A percentile compares a stretch with the other conserved stretches of the same genome.
These are phyloP conservation scores for Rhodofomes roseus DNA, from an alignment of 1,284 basidiomycete genomes.

Conservation along the genomic window DNA sequence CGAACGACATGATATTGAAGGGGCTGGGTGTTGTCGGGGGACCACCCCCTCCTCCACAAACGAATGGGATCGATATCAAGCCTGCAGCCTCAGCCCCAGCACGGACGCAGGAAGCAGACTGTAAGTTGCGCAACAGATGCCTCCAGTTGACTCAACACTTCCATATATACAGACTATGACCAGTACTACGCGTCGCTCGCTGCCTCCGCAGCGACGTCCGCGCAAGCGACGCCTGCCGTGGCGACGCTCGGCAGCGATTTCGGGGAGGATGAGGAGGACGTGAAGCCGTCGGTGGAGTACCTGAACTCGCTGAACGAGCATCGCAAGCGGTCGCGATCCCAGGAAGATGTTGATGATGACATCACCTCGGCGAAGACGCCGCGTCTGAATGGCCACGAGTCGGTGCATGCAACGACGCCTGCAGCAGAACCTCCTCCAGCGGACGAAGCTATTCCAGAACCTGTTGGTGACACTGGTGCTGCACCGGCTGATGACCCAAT, in stretches of 20 bases:
- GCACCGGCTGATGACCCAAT: constrained; percentile 48
- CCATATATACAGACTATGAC: constrained; percentile 54
- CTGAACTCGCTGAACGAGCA: constrained; percentile 66
- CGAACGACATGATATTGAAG: constrained; percentile 66
- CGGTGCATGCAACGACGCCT: constrained; percentile 13
- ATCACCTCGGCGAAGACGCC: constrained; percentile 40
- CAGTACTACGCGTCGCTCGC: constrained; percentile 76
- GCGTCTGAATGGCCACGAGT: constrained; percentile 34
- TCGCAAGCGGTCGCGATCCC: constrained; percentile 66
- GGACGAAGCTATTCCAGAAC: neutral
- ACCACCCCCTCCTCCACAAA: constrained; percentile 31
- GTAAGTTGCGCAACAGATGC: constrained; percentile 30
- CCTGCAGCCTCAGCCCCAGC: constrained; percentile 45
- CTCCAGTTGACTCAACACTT: constrained; percentile 4
- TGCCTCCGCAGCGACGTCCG: constrained; percentile 54
- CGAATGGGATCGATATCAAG: constrained; percentile 51
- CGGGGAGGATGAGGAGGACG: constrained; percentile 63
- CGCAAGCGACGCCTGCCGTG: constrained; percentile 53
- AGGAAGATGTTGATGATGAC: constrained; percentile 47
- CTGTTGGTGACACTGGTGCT: neutral
- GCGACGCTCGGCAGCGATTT: constrained; percentile 31
- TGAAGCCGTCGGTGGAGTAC: constrained; percentile 59
- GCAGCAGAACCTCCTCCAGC: neutral
- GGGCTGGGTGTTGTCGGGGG: constrained; percentile 47
- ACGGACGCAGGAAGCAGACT: constrained; percentile 49